These are phyloP conservation scores for Withania somnifera DNA, from an alignment of 305 asterid genomes.

Conservation along the genomic window DNA sequence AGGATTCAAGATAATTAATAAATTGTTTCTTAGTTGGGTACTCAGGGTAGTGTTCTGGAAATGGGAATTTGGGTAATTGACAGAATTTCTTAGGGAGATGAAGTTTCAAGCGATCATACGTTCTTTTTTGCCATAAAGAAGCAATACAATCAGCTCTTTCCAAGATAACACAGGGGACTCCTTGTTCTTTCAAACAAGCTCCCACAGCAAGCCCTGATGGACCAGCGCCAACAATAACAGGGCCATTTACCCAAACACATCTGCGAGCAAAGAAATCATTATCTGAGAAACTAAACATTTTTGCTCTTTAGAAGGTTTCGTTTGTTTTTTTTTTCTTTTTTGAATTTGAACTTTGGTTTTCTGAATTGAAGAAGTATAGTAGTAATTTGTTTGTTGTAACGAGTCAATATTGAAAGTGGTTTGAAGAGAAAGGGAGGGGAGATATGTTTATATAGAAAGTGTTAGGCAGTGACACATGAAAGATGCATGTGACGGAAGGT, in stretches of 20 bases:
- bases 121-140: constrained; percentile 72
- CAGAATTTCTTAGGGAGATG: constrained; percentile 81
- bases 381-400: background rate
- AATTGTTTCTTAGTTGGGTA: constrained; percentile 71
- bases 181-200: constrained; percentile 61
- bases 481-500: constrained; percentile 42
- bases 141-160: constrained; percentile 84
- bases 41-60: constrained; percentile 70
- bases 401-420: background rate
- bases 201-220: constrained; percentile 92
- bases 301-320: background rate
- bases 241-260: constrained; percentile 86
- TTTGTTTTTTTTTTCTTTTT: background rate
- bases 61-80: constrained; percentile 59
- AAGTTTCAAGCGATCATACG: constrained; percentile 76
- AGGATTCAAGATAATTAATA: constrained; percentile 60
- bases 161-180: constrained; percentile 61
- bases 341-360: background rate
- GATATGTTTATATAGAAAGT: constrained; percentile 46
- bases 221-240: constrained; percentile 83
- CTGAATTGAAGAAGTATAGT: background rate
- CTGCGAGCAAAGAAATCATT: constrained; percentile 39
- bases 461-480: constrained; percentile 2
- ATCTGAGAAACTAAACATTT: constrained; percentile 37
- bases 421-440: constrained; percentile 14